Percentiles rank a stretch among this genome's conserved stretches.
Conservation (phyloP, 139 green algal genomes). For the Chlorella vulgaris region DNA sequence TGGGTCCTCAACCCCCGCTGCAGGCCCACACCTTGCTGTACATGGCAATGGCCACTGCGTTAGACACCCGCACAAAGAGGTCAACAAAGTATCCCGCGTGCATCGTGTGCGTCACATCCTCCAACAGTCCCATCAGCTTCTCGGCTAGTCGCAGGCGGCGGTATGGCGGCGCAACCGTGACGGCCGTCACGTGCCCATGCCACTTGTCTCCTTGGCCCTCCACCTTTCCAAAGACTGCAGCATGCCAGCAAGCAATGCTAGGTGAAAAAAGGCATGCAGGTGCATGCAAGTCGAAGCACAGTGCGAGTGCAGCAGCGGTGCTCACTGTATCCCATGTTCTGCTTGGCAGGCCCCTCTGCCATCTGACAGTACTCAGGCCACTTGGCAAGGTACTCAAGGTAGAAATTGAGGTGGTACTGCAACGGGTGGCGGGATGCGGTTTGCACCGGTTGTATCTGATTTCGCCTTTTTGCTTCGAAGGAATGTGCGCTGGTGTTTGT, state of each 20-base stretch:
- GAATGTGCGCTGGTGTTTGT: too few relatives aligned
- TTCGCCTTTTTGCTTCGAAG: too few relatives aligned
- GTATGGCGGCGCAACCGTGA: constrained; percentile 92
- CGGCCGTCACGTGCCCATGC: constrained; percentile 98
- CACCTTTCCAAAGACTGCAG: constrained; percentile 93
- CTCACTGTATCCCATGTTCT: constrained; percentile 87
- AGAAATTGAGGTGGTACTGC: constrained; percentile 97
- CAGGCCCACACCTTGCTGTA: constrained; percentile 74
- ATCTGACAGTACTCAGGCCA: constrained; percentile 94
- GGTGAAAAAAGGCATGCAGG: neutral
- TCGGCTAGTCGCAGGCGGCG: constrained; percentile 81
- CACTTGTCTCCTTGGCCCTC: constrained; percentile 88
- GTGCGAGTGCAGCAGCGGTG: too few relatives aligned
- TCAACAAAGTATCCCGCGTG: constrained; percentile 97
- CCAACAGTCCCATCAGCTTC: constrained; percentile 92
- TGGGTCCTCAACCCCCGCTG: too few relatives aligned
- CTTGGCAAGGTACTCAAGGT: constrained; percentile 91
- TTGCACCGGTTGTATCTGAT: neutral
- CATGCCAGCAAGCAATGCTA: too few relatives aligned
- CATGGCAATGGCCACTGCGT: constrained; percentile 92
- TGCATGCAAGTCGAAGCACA: too few relatives aligned
- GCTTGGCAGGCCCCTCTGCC: constrained; percentile 67
- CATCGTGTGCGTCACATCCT: constrained; percentile 78
- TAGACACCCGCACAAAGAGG: constrained; percentile 96
- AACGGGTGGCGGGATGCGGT: neutral